Evolutionary conservation across 768 basidiomycete genomes (phyloP).

Genomic region (Mrakia blollopis): DNA sequence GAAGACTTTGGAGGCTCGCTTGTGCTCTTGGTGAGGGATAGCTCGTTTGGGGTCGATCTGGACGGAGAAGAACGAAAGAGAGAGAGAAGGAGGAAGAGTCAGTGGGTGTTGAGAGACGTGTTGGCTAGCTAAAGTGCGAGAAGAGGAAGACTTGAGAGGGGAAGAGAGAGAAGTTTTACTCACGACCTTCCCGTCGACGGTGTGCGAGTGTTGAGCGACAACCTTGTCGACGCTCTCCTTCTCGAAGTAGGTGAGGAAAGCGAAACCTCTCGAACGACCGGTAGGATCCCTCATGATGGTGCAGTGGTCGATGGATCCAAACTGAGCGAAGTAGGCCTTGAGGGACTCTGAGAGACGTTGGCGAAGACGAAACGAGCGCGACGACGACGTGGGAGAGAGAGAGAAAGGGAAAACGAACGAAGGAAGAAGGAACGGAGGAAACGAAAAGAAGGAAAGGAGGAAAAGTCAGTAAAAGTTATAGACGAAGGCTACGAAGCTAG

Average conservation of each 20-base stretch:
- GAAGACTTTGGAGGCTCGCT: constrained; percentile 74
- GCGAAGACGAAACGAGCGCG: background rate
- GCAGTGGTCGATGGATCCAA: constrained; percentile 93
- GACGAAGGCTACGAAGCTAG: constrained; percentile 24
- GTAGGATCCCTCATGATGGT: constrained; percentile 98
- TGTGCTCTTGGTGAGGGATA: constrained; percentile 92
- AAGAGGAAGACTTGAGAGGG: background rate
- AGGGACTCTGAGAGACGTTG: constrained; percentile 43
- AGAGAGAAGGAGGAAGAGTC: background rate
- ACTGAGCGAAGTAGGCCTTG: constrained; percentile 82
- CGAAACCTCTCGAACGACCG: constrained; percentile 93
- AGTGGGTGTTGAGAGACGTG: background rate
- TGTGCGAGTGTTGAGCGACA: constrained; percentile 81
- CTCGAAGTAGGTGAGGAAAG: constrained; percentile 93
- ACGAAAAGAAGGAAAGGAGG: background rate
- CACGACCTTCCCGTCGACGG: constrained; percentile 94
- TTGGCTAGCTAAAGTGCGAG: constrained; percentile 25
- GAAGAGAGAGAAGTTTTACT: constrained; percentile 43
- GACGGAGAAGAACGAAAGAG: background rate
- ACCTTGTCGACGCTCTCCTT: constrained; percentile 90
- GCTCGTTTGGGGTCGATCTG: constrained; percentile 99
- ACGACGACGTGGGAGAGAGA: constrained; percentile 4
- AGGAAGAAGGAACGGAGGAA: constrained; percentile 41
- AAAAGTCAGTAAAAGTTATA: constrained; percentile 20
- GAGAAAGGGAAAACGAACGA: constrained; percentile 54